phyloP scores from a whole-genome alignment of 129 eudicot genomes.

The Cynara cardunculus region DNA sequence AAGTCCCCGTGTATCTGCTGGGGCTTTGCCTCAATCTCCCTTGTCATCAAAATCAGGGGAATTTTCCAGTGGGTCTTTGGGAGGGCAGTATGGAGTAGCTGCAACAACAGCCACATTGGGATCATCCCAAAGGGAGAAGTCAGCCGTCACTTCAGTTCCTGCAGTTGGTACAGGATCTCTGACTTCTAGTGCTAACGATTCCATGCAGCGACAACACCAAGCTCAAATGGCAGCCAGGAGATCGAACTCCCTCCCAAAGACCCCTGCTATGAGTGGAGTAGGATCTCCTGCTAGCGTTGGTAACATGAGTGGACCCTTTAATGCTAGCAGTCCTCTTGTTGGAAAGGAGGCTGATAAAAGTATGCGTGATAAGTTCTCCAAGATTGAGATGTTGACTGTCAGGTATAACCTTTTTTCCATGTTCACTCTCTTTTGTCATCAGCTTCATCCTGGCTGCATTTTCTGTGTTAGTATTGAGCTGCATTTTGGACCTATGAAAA shows the following conservation, averaged over 20 bases:
- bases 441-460: background rate
- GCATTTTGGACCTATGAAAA: background rate
- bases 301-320: constrained; percentile 62
- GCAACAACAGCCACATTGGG: constrained; percentile 46
- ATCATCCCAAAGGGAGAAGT: constrained; percentile 70
- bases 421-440: background rate
- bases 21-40: constrained; percentile 91
- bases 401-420: constrained; percentile 40
- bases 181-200: constrained; percentile 69
- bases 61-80: constrained; percentile 81
- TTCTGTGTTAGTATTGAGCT: background rate
- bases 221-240: constrained; percentile 66
- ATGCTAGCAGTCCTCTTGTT: constrained; percentile 75
- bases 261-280: constrained; percentile 71
- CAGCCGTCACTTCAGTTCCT: constrained; percentile 62
- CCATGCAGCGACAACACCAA: constrained; percentile 68
- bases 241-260: constrained; percentile 72
- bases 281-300: constrained; percentile 93
- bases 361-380: constrained; percentile 64
- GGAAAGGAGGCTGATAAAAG: constrained; percentile 63
- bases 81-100: constrained; percentile 72
- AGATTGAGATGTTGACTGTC: constrained; percentile 60
- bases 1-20: constrained; percentile 90
- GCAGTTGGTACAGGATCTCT: constrained; percentile 58
- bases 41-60: constrained; percentile 88